phyloP scores from a whole-genome alignment of 2,329 filamentous ascomycete species.

The Nannizziopsis barbatae region DNA sequence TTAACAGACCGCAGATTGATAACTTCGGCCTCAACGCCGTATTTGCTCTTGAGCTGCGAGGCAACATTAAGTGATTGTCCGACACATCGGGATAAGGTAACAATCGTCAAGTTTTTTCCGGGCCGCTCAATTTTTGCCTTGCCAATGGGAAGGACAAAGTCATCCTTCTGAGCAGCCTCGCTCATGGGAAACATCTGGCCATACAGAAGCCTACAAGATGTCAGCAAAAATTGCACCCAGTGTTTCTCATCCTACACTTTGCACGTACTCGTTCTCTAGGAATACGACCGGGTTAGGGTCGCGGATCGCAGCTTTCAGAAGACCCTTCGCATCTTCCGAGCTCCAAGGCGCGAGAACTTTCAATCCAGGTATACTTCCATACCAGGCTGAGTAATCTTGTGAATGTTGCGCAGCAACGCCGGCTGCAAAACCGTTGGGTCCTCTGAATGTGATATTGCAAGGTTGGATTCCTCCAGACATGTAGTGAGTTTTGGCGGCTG shows the following conservation, averaged over 20 bases:
- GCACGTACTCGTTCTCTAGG: slow-evolving; percentile 63
- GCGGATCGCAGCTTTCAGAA: slow-evolving; percentile 93
- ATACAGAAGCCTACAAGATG: slow-evolving; percentile 55
- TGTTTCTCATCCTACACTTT: not conserved
- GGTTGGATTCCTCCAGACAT: slow-evolving; percentile 99
- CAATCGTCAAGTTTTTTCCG: slow-evolving; percentile 92
- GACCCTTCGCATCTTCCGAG: slow-evolving; percentile 94
- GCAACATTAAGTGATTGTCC: slow-evolving; percentile 82
- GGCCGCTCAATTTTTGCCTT: slow-evolving; percentile 98
- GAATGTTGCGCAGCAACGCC: slow-evolving; percentile 97
- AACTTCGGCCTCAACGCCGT: slow-evolving; percentile 89
- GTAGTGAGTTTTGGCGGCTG: slow-evolving; percentile 96
- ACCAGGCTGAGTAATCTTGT: slow-evolving; percentile 98
- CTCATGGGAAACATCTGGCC: slow-evolving; percentile 95
- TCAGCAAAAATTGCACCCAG: not conserved
- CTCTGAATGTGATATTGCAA: slow-evolving; percentile 99
- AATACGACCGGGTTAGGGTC: slow-evolving; percentile 95
- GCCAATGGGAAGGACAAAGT: slow-evolving; percentile 94
- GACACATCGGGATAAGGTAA: slow-evolving; percentile 88
- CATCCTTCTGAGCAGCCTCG: slow-evolving; percentile 85
- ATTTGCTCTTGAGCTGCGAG: slow-evolving; percentile 87
- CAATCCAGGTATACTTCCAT: slow-evolving; percentile 91
- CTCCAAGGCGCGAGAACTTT: slow-evolving; percentile 97
- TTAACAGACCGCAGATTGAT: slow-evolving; percentile 98
- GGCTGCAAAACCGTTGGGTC: slow-evolving; percentile 92